phyloP scores from a whole-genome alignment of 2,329 filamentous ascomycete species.

The Fusarium acutatum region DNA sequence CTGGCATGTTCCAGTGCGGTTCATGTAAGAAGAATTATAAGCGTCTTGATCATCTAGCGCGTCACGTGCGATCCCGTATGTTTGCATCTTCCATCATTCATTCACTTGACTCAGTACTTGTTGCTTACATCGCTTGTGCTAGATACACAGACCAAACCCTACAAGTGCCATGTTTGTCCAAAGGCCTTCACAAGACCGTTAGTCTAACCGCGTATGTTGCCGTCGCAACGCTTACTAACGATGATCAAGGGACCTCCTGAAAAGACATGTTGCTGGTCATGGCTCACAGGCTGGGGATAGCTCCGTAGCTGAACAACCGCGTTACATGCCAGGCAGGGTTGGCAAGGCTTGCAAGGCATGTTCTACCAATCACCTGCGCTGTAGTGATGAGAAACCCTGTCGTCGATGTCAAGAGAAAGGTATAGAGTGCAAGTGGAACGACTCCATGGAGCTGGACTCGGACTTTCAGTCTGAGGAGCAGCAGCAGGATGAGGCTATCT shows the following conservation, averaged over 20 bases:
- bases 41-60: slow-evolving; percentile 44
- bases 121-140: background rate
- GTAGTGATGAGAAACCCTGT: slow-evolving; percentile 45
- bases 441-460: slow-evolving; percentile 7
- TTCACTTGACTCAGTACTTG: background rate
- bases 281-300: slow-evolving; percentile 20
- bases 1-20: slow-evolving; percentile 41
- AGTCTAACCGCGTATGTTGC: background rate
- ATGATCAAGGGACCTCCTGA: slow-evolving; percentile 38
- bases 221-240: background rate
- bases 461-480: slow-evolving; percentile 17
- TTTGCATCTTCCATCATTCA: background rate
- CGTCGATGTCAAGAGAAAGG: slow-evolving; percentile 39
- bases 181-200: slow-evolving; percentile 45
- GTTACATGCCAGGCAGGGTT: slow-evolving; percentile 35
- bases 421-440: slow-evolving; percentile 41
- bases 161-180: slow-evolving; percentile 42
- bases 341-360: slow-evolving; percentile 42
- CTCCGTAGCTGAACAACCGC: background rate
- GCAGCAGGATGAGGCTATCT: slow-evolving; percentile 2
- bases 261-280: slow-evolving; percentile 36
- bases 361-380: slow-evolving; percentile 43
- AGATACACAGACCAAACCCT: slow-evolving; percentile 46
- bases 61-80: slow-evolving; percentile 47
- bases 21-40: slow-evolving; percentile 41